Conservation (phyloP, 2,329 filamentous ascomycete genomes). For the Colletotrichum siamense region DNA sequence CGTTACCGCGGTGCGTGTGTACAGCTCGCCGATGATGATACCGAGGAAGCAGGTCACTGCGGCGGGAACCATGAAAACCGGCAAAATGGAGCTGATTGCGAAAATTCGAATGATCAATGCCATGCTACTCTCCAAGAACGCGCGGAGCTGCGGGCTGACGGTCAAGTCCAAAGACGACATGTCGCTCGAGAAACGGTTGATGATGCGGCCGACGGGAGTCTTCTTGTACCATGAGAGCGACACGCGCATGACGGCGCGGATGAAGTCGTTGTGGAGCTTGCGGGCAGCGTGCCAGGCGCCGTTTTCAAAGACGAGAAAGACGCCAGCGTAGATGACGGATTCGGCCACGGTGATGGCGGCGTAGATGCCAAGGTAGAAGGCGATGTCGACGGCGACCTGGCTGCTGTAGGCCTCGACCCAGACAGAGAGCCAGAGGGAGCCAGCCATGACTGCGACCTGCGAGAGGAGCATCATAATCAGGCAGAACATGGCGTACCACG, state of each 20-base stretch:
- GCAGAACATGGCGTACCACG: constrained; percentile 44
- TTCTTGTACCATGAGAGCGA: constrained; percentile 63
- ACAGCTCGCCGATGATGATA: constrained; percentile 53
- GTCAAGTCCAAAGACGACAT: constrained; percentile 60
- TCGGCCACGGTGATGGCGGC: constrained; percentile 49
- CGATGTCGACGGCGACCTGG: constrained; percentile 47
- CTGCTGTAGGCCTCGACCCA: constrained; percentile 59
- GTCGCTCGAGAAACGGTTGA: constrained; percentile 63
- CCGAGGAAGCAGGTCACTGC: constrained; percentile 50
- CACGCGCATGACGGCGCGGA: constrained; percentile 56
- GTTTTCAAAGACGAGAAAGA: constrained; percentile 55
- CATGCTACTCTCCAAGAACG: constrained; percentile 45
- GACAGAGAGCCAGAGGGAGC: constrained; percentile 54
- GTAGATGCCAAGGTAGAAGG: constrained; percentile 61
- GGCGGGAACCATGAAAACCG: constrained; percentile 54
- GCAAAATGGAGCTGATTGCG: constrained; percentile 56
- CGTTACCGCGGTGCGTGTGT: constrained; percentile 53
- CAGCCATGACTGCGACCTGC: constrained; percentile 46
- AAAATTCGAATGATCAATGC: constrained; percentile 51
- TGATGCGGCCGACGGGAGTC: constrained; percentile 56
- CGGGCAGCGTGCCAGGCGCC: constrained; percentile 63
- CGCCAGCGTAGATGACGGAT: constrained; percentile 44
- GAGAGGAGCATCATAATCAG: constrained; percentile 44
- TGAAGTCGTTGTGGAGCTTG: constrained; percentile 57
- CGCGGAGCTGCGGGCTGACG: constrained; percentile 50